Evolutionary conservation across 768 basidiomycete species (phyloP).

Genomic region (Termitomyces heimii): DNA sequence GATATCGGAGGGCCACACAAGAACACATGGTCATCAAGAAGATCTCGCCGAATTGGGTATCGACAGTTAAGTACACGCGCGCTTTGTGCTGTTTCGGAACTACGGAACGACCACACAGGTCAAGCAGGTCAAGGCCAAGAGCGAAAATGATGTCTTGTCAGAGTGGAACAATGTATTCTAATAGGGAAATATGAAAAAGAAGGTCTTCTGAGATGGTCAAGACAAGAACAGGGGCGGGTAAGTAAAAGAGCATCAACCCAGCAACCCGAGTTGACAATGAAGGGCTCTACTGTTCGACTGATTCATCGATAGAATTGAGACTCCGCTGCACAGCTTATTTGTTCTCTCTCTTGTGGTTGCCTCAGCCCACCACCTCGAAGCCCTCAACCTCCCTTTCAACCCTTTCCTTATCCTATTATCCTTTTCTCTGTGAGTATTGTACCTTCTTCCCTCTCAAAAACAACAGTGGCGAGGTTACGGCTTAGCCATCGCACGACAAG

Average conservation of each 20-base stretch:
- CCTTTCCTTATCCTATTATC: slow-evolving; percentile 1
- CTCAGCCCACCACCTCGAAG: slow-evolving; percentile 22
- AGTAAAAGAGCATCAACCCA: neutral
- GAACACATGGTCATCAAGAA: neutral
- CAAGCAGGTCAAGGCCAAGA: neutral
- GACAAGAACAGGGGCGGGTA: neutral
- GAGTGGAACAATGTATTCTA: neutral
- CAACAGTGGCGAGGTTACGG: slow-evolving; percentile 7
- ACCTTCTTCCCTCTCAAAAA: slow-evolving; percentile 8
- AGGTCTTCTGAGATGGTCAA: neutral
- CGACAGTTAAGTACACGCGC: neutral
- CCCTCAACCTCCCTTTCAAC: slow-evolving; percentile 14
- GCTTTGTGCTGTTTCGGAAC: slow-evolving; percentile 1
- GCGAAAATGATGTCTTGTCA: neutral
- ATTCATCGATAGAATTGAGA: slow-evolving; percentile 33
- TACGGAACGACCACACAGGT: neutral
- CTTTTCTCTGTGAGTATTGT: slow-evolving; percentile 19
- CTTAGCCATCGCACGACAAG: slow-evolving; percentile 10
- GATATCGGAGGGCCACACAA: slow-evolving; percentile 1
- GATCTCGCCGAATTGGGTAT: neutral
- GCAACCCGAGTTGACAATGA: neutral
- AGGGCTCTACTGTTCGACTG: slow-evolving; percentile 4
- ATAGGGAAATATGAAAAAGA: neutral
- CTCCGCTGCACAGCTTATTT: slow-evolving; percentile 47
- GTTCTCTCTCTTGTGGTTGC: slow-evolving; percentile 32